A percentile compares a stretch with the other conserved stretches of the same genome.
These are phyloP conservation scores for Aspergillus glaucus DNA, from an alignment of 2,329 filamentous ascomycete species.

Conservation along the genomic window DNA sequence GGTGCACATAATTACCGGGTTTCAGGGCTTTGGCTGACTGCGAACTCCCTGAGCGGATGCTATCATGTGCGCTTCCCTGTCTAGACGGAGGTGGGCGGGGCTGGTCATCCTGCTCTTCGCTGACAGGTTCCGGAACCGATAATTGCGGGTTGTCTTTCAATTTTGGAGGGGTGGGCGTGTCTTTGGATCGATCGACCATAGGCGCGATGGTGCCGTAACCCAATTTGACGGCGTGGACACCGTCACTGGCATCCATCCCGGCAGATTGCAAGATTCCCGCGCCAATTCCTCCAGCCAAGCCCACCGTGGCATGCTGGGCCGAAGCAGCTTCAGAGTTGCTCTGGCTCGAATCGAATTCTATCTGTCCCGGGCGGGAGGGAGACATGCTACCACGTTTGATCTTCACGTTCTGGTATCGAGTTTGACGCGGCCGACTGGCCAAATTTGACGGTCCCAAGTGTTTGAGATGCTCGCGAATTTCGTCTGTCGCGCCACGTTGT, in stretches of 20 bases:
- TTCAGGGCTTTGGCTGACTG: slow-evolving; percentile 13
- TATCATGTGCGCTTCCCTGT: slow-evolving; percentile 18
- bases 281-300: slow-evolving; percentile 48
- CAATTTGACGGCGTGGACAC: slow-evolving; percentile 54
- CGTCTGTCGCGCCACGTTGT: slow-evolving; percentile 48
- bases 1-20: slow-evolving; percentile 29
- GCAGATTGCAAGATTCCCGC: slow-evolving; percentile 50
- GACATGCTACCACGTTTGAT: slow-evolving; percentile 53
- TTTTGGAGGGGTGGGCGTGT: slow-evolving; percentile 15
- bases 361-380: slow-evolving; percentile 29
- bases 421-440: slow-evolving; percentile 54
- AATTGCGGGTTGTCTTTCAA: slow-evolving; percentile 16
- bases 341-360: slow-evolving; percentile 32
- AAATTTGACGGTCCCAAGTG: slow-evolving; percentile 60
- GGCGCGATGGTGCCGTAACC: slow-evolving; percentile 46
- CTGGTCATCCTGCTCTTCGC: slow-evolving; percentile 25
- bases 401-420: slow-evolving; percentile 58
- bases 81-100: slow-evolving; percentile 14
- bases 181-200: slow-evolving; percentile 18
- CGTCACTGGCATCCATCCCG: slow-evolving; percentile 57
- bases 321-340: slow-evolving; percentile 35
- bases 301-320: slow-evolving; percentile 22
- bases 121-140: slow-evolving; percentile 26
- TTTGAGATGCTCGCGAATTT: slow-evolving; percentile 55
- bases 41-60: slow-evolving; percentile 17